A percentile compares a stretch with the other conserved stretches of the same genome.
These are phyloP conservation scores for Ophiostoma sp. DNA, from an alignment of 2,329 filamentous ascomycete genomes.

Conservation along the genomic window DNA sequence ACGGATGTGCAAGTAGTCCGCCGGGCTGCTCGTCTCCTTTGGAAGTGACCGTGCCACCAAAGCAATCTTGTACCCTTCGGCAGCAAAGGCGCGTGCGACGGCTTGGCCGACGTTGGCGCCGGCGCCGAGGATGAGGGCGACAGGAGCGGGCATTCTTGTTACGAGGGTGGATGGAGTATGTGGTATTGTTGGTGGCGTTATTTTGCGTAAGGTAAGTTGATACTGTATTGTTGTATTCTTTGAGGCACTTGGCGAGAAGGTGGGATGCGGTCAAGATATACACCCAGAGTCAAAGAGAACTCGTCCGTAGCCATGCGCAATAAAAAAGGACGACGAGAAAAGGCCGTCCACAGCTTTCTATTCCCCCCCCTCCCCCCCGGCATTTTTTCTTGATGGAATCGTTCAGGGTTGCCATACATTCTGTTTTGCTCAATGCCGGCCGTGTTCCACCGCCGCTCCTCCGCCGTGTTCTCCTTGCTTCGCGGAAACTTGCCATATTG, in stretches of 20 bases:
- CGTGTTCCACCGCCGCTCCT: not conserved
- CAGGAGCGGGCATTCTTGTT: constrained; percentile 23
- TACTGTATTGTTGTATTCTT: not conserved
- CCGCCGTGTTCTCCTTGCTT: not conserved
- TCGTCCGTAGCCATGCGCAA: not conserved
- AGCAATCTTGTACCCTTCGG: constrained; percentile 46
- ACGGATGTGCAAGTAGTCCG: constrained; percentile 37
- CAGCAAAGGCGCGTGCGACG: constrained; percentile 41
- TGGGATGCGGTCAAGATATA: not conserved
- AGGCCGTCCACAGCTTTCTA: too few relatives aligned
- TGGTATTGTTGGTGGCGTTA: not conserved
- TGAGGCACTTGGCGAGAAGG: not conserved
- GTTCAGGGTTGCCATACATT: too few relatives aligned
- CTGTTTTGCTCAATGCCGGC: too few relatives aligned
- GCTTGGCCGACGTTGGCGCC: constrained; percentile 44
- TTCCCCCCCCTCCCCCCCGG: too few relatives aligned
- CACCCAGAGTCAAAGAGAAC: not conserved
- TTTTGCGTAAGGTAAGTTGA: not conserved
- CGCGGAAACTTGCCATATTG: not conserved
- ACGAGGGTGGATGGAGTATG: not conserved
- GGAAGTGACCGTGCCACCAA: constrained; percentile 38
- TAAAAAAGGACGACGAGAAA: too few relatives aligned
- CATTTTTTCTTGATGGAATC: too few relatives aligned
- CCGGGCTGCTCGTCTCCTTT: constrained; percentile 34
- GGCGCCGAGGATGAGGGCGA: constrained; percentile 45